Evolutionary conservation across 108 stramenopile genomes (phyloP), one percentile per base, ranked within the genome.

Genomic region (Nitzschia sp.): DNA sequence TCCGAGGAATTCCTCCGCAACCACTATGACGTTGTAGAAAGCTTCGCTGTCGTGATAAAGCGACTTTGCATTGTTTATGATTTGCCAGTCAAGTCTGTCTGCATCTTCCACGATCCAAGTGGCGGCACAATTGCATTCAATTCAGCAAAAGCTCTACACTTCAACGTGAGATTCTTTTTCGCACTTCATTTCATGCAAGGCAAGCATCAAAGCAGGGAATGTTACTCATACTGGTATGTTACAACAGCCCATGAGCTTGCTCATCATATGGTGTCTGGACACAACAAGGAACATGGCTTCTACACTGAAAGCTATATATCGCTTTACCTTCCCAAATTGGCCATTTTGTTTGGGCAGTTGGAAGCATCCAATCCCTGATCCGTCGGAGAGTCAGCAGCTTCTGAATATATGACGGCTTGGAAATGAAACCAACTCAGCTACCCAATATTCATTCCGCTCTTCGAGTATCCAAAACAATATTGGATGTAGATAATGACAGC

Each of bases 51-150:
- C 21, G 86, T 91, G 10, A 50, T 91, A 11, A 75, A 86, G 60
- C 43, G 73, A 10, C 72, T 91, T 9, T 70, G 75, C 44, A 38
- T 54, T 17, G 68, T 91, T 10, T 91, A 73, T 60, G 74, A 62
- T 10, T 42, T 91, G 41, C 34, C 65, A 0, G 29, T 83, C 8
- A 37, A 44, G 5, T 48, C 75, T 12, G 73, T 85, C 10, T 83
- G 84, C 12, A 88, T 91, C 20, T 91, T 80, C 53, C 84, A 86
- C 72, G 87, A 88, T 54, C 80, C 83, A n/a, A 65, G 51, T 22
- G 87, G 90, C 10, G 60, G 53, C 11, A 80, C 84, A 2, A 91
- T 91, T 26, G 90, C 90, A 0, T 91, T 91, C 73, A 91, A 91
- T 61, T 60, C 81, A 24, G 81, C 77, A 20, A 65, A 81, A 71